Percentiles rank a stretch among this genome's conserved stretches.
Evolutionary conservation across 2,329 filamentous ascomycete genomes (phyloP).

Genomic region (Grosmannia huntii): DNA sequence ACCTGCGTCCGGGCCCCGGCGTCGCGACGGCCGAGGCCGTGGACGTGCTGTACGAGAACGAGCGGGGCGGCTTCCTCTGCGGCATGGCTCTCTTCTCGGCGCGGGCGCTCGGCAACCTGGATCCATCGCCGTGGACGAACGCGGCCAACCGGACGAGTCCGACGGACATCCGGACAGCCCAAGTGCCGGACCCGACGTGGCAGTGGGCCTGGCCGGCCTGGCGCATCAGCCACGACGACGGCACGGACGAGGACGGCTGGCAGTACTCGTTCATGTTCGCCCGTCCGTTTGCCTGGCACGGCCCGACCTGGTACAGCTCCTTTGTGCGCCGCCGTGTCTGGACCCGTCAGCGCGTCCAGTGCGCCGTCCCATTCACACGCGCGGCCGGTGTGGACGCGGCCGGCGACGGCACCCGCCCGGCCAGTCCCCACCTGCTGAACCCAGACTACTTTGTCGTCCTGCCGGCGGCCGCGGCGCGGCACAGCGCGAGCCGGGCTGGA

Average conservation of each 20-base stretch:
- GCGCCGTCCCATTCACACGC: neutral
- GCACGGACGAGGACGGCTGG: slow-evolving; percentile 79
- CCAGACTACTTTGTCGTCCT: slow-evolving; percentile 71
- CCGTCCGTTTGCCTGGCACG: slow-evolving; percentile 70
- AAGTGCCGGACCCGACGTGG: slow-evolving; percentile 91
- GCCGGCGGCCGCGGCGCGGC: slow-evolving; percentile 32
- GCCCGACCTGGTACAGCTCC: slow-evolving; percentile 82
- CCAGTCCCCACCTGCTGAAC: slow-evolving; percentile 53
- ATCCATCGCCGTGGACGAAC: slow-evolving; percentile 82
- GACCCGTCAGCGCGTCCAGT: slow-evolving; percentile 66
- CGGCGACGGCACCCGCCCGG: neutral
- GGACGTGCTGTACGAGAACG: slow-evolving; percentile 91
- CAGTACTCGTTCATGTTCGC: slow-evolving; percentile 87
- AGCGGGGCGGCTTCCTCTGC: slow-evolving; percentile 81
- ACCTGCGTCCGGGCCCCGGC: neutral
- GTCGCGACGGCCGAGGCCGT: slow-evolving; percentile 35
- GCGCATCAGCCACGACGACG: slow-evolving; percentile 57
- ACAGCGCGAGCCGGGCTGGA: slow-evolving; percentile 28
- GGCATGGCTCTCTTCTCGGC: slow-evolving; percentile 82
- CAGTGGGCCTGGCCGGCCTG: slow-evolving; percentile 67
- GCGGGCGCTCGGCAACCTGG: slow-evolving; percentile 71
- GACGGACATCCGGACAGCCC: slow-evolving; percentile 67
- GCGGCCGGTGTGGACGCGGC: neutral
- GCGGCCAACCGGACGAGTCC: slow-evolving; percentile 45
- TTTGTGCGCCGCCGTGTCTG: slow-evolving; percentile 86